These are phyloP conservation scores for Lenzites betulinus DNA, from an alignment of 768 basidiomycete genomes.

Conservation along the genomic window DNA sequence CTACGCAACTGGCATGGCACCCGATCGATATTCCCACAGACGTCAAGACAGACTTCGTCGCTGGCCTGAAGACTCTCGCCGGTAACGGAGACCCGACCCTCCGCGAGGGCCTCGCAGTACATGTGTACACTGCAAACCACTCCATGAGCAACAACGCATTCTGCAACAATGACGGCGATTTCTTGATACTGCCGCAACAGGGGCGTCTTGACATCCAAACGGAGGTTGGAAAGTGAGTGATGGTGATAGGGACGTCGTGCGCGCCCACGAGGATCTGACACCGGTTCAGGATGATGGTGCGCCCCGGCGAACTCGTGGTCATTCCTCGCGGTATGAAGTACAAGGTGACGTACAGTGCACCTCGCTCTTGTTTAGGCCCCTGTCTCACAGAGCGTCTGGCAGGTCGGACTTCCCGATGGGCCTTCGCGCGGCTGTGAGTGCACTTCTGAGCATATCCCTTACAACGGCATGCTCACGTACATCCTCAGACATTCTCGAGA, in stretches of 20 bases:
- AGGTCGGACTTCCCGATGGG: conserved; percentile 57
- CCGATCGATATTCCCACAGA: conserved; percentile 56
- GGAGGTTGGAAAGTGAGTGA: conserved; percentile 62
- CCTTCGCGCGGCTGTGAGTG: conserved; percentile 62
- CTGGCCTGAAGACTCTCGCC: conserved; percentile 62
- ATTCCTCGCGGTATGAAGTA: conserved; percentile 69
- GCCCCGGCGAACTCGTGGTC: conserved; percentile 66
- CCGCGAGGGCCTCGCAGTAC: conserved; percentile 64
- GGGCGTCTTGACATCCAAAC: conserved; percentile 70
- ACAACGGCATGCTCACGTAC: background rate
- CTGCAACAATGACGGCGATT: conserved; percentile 65
- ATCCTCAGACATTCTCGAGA: conserved; percentile 56
- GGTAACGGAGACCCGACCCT: conserved; percentile 64
- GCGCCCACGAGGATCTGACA: background rate
- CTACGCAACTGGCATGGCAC: conserved; percentile 68
- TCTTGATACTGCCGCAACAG: conserved; percentile 65
- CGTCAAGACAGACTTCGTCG: conserved; percentile 53
- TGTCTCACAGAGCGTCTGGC: background rate
- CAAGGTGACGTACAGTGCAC: conserved; percentile 42
- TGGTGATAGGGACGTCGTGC: conserved; percentile 21
- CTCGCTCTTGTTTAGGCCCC: background rate
- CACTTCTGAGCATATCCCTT: too few relatives aligned
- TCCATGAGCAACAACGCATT: conserved; percentile 65
- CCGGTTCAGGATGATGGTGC: conserved; percentile 52
- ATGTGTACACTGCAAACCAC: conserved; percentile 59